These are phyloP conservation scores for Simplicillium aogashimaense DNA, from an alignment of 2,329 filamentous ascomycete genomes.

Conservation along the genomic window DNA sequence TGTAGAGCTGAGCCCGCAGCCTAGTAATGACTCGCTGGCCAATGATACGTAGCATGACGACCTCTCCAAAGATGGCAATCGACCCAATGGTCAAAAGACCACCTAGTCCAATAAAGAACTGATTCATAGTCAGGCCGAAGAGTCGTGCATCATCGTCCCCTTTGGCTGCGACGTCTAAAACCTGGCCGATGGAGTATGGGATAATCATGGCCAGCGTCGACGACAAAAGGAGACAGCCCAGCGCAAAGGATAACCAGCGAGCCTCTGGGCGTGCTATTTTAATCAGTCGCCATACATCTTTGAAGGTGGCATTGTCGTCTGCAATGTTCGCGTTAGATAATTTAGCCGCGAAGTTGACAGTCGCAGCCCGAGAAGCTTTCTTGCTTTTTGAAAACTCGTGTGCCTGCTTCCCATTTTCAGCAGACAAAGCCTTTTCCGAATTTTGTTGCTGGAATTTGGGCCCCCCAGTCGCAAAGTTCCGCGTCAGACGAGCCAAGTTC, in stretches of 20 bases:
- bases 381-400: too few relatives aligned
- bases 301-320: constrained; percentile 48
- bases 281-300: constrained; percentile 78
- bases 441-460: too few relatives aligned
- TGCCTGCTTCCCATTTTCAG: too few relatives aligned
- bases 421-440: too few relatives aligned
- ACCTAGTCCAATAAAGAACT: constrained; percentile 79
- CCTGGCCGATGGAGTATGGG: constrained; percentile 91
- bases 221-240: constrained; percentile 79
- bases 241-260: constrained; percentile 66
- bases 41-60: constrained; percentile 86
- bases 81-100: constrained; percentile 74
- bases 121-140: constrained; percentile 73
- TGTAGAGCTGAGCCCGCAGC: constrained; percentile 83
- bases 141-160: constrained; percentile 56
- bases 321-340: constrained; percentile 71
- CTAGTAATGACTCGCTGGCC: constrained; percentile 91
- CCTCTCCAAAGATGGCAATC: constrained; percentile 83
- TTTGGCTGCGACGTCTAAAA: constrained; percentile 83
- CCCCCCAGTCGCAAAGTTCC: too few relatives aligned
- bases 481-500: too few relatives aligned
- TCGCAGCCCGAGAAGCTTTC: too few relatives aligned
- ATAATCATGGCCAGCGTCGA: constrained; percentile 93
- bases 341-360: constrained; percentile 25
- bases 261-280: constrained; percentile 83